Percentiles rank a stretch among this genome's conserved stretches.
Evolutionary conservation across 1,284 basidiomycete species (phyloP).

Genomic region (Phenoliferia sp.): DNA sequence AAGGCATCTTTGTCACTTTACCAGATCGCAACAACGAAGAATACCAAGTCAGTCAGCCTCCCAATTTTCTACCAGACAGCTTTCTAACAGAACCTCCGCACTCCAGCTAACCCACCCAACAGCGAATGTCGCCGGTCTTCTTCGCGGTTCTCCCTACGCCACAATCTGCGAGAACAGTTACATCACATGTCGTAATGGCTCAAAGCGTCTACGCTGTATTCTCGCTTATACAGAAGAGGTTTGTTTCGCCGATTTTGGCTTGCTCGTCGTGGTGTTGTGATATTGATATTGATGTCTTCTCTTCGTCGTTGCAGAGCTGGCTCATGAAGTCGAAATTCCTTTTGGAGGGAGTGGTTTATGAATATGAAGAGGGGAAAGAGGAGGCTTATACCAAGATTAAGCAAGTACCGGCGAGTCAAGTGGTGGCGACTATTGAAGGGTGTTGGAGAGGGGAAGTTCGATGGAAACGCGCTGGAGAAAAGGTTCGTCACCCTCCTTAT

Average conservation of each 20-base stretch:
- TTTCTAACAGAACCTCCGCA: not conserved
- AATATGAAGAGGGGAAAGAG: constrained; percentile 55
- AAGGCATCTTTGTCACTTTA: constrained; percentile 79
- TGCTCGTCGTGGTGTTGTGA: constrained; percentile 2
- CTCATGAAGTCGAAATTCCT: constrained; percentile 81
- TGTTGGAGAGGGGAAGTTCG: constrained; percentile 78
- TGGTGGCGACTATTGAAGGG: constrained; percentile 81
- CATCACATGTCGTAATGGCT: constrained; percentile 61
- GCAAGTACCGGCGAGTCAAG: constrained; percentile 73
- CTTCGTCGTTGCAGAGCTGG: constrained; percentile 66
- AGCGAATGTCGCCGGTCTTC: constrained; percentile 84
- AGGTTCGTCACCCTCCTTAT: no score
- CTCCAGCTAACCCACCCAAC: constrained; percentile 61
- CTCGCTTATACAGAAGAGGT: constrained; percentile 97
- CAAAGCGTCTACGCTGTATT: constrained; percentile 55
- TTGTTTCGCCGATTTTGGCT: constrained; percentile 34
- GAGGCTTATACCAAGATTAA: constrained; percentile 70
- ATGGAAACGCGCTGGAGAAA: constrained; percentile 46
- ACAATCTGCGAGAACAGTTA: constrained; percentile 75
- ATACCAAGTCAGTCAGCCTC: constrained; percentile 51
- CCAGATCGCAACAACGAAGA: constrained; percentile 55
- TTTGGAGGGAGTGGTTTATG: constrained; percentile 85
- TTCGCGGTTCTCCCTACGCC: constrained; percentile 84
- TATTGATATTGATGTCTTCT: not conserved
- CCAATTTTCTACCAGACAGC: not conserved